Evolutionary conservation across 2,329 filamentous ascomycete genomes (phyloP), one percentile per base, ranked within the genome.

Genomic region (Plenodomus lindquistii): DNA sequence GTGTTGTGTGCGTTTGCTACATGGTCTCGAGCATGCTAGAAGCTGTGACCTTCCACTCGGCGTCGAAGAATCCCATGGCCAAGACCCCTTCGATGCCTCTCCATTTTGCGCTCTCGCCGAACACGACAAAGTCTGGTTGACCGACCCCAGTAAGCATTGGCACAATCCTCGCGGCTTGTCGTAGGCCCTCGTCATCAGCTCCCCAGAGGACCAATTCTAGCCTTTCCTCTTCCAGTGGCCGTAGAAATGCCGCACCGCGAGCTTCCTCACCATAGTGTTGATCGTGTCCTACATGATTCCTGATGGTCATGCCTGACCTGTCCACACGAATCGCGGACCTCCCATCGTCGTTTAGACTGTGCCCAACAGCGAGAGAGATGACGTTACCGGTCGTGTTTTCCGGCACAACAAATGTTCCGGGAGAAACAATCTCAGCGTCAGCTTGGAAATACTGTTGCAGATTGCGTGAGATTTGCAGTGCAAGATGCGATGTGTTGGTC

Each of bases 121-220:
- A 56, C 2, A 85, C 63, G 4, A 84, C 70, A 56, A 83, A 84
- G 55, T 85, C 81, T 11, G 82, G 81, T 55, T 82, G 79, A 0
- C 81, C 81, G 40, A 77, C 78, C 8, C 82, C 82, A 16, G 81
- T 81, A 42, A 83, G 63, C 55, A 79, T 77, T 0, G 82, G 82
- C 19, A 83, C 72, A 31, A 85, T 66, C 22, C 81, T 74, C 4
- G 79, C 76, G 35, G 80, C 81, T 46, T 78, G 73, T 24, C 70
- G 66, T 39, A 84, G 63, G 5, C 76, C 78, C 18, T 70, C 65
- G 18, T 67, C 65, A 63, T 82, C 78, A 19, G 62, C 59, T 15
- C 80, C 82, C 82, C 81, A 85, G 6, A 85, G 63, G 2, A 84
- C 76, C 29, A 85, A 64, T 58, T 83, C 81, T 41, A 84, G 67